Evolutionary conservation across 306 rosid genomes (phyloP).

Genomic region (Notholithocarpus densiflorus): DNA sequence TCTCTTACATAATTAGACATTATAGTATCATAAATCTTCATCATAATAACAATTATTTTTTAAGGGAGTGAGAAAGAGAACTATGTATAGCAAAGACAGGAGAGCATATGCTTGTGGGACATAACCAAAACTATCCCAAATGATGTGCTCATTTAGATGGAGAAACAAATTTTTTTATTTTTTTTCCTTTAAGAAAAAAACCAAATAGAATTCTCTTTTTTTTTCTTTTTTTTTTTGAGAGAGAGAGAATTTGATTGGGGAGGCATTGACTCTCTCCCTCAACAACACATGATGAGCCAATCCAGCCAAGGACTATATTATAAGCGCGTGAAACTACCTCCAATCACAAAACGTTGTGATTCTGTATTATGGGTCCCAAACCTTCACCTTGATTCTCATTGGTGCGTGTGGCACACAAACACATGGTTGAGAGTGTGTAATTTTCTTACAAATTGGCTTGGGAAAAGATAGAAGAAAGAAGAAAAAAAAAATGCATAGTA

Average conservation of each 20-base stretch:
- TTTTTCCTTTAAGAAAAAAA: not conserved
- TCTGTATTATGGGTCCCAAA: not conserved
- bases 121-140: constrained; percentile 20
- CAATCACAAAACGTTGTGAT: not conserved
- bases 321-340: constrained; percentile 27
- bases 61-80: constrained; percentile 16
- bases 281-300: constrained; percentile 20
- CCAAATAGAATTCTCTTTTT: not conserved
- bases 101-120: constrained; percentile 30
- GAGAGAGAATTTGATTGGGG: constrained; percentile 23
- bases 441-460: not conserved
- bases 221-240: not conserved
- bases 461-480: constrained; percentile 1
- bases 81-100: not conserved
- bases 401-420: constrained; percentile 33
- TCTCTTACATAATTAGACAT: constrained; percentile 31
- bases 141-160: constrained; percentile 21
- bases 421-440: not conserved
- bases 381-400: not conserved
- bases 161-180: not conserved
- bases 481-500: not conserved
- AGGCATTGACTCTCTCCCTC: constrained; percentile 36
- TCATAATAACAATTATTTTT: constrained; percentile 31
- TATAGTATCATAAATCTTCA: constrained; percentile 32
- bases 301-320: not conserved